Evolutionary conservation across 2,329 filamentous ascomycete genomes (phyloP), one percentile per base, ranked within the genome.

Genomic region (Fusarium sp.): DNA sequence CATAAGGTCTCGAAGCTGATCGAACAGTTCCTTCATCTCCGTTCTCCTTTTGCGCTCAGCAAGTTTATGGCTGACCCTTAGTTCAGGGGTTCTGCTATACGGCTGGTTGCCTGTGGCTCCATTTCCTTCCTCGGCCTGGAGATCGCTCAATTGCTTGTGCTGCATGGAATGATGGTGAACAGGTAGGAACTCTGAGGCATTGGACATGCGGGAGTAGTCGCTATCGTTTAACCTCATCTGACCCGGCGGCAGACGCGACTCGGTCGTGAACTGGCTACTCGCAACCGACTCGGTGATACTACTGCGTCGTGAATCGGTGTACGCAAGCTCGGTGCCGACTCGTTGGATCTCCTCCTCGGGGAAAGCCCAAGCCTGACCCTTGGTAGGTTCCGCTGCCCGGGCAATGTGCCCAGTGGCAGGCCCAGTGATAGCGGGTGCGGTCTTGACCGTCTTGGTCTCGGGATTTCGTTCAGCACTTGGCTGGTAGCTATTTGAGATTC

Each of bases 11-110:
- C 93, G 88, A 10, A 96, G 81, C 71, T 93, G 90, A 69, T 96
- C 92, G 74, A 96, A 96, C 0, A 96, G 81, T 73, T 92, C 90
- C 80, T 96, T 96, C 92, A 96, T 96, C 76, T 96, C 92, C 10
- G 92, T 94, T 63, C 92, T 84, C 39, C 92, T 87, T 81, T 96
- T 96, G 37, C 92, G 86, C 79, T 96, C 92, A 0, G 92, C 92
- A 56, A 96, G 86, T 78, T 96, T 96, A 79, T 96, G 92, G 75
- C 92, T 95, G 48, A 95, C 87, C 22, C 92, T 87, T 39, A 96
- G 83, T 77, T 96, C 92, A 0, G 92, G 92, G 0, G 92, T 96
- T 40, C 92, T 84, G 72, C 92, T 94, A 77, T 96, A 96, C 3
- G 92, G 93, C 67, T 93, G 91, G 24, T 87, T 84, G 13, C 88